phyloP scores from a whole-genome alignment of 2,329 filamentous ascomycete genomes.

The Ceratocystis lukuohia region DNA sequence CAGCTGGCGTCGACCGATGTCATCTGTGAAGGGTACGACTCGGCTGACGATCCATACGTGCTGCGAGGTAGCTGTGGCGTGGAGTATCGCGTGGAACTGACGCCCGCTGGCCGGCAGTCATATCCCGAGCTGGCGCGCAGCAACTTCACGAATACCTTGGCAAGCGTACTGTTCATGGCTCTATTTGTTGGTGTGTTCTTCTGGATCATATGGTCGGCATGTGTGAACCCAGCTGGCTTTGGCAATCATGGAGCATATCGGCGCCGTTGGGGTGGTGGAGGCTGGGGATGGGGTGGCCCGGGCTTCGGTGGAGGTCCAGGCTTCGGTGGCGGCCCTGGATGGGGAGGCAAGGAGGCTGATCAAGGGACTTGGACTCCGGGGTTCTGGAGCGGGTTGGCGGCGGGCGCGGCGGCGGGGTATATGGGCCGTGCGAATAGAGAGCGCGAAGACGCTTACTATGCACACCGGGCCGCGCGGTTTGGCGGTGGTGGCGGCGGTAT shows the following conservation, averaged over 20 bases:
- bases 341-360: constrained; percentile 22
- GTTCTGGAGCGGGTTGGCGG: constrained; percentile 58
- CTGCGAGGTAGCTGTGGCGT: constrained; percentile 86
- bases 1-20: constrained; percentile 78
- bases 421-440: constrained; percentile 39
- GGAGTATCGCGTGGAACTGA: constrained; percentile 71
- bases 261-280: constrained; percentile 25
- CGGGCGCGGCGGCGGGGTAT: constrained; percentile 57
- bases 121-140: constrained; percentile 45
- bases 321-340: constrained; percentile 30
- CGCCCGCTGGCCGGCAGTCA: constrained; percentile 56
- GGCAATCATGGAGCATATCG: constrained; percentile 23
- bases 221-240: constrained; percentile 24
- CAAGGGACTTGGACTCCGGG: constrained; percentile 52
- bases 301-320: constrained; percentile 23
- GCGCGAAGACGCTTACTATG: constrained; percentile 20
- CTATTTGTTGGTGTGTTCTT: constrained; percentile 46
- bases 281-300: too few species aligned
- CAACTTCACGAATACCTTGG: constrained; percentile 22
- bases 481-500: neutral
- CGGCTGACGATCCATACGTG: constrained; percentile 67
- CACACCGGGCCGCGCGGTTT: neutral
- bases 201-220: constrained; percentile 51
- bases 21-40: constrained; percentile 76
- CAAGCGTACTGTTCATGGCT: constrained; percentile 42